Percentiles rank a stretch among this genome's conserved stretches.
These are phyloP conservation scores for Ulmus americana DNA, from an alignment of 331 rosid genomes.

Conservation along the genomic window DNA sequence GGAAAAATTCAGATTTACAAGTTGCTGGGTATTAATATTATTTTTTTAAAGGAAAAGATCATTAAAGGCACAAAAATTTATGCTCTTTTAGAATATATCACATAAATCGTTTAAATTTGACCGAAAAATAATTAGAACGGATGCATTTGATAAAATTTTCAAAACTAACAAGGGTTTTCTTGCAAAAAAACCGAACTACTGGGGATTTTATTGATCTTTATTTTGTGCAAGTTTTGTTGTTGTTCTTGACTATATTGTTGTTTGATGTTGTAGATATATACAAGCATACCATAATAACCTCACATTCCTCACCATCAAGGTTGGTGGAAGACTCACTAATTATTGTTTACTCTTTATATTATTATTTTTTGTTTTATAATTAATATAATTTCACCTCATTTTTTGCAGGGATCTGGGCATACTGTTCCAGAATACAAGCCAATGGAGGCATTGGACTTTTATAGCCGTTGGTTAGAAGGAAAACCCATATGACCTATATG, in stretches of 20 bases:
- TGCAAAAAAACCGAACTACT: too few relatives aligned
- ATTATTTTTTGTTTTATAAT: too few relatives aligned
- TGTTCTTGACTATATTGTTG: background rate
- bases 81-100: too few relatives aligned
- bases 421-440: constrained; percentile 52
- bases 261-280: constrained; percentile 19
- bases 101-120: too few relatives aligned
- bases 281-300: constrained; percentile 33
- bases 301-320: constrained; percentile 44
- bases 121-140: too few relatives aligned
- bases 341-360: too few relatives aligned
- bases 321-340: constrained; percentile 1
- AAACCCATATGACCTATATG: constrained; percentile 7
- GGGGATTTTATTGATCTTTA: background rate
- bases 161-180: background rate
- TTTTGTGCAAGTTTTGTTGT: background rate
- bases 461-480: constrained; percentile 26
- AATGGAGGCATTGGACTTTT: constrained; percentile 41
- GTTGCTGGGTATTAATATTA: constrained; percentile 32
- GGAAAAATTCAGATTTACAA: constrained; percentile 29
- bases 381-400: background rate
- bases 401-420: constrained; percentile 41
- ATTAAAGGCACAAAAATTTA: too few relatives aligned
- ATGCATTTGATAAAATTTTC: background rate
- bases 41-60: background rate